Base-by-base conservation (phyloP, 2,329 filamentous ascomycete genomes). In the Epichloe amarillans region DNA sequence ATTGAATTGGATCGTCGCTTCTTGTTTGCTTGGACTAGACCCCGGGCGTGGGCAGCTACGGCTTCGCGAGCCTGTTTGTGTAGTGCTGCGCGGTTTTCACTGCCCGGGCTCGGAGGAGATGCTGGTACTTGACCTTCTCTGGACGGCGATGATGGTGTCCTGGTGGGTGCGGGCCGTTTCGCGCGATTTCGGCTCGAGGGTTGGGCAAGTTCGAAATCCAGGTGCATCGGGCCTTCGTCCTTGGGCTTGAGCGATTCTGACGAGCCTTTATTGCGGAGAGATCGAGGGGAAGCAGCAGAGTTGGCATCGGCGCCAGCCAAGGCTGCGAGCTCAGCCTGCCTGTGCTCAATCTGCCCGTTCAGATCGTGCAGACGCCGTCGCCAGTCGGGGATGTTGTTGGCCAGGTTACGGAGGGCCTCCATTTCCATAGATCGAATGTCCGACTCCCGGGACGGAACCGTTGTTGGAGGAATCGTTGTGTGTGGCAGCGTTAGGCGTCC, bases 361-460 rank as follows among this genome's bases (percentile, higher is more conserved):
- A 84, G 72, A 48, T 81, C 75, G 54, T 82, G 76, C 43, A 84
- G 71, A 21, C 76, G 73, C 52, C 68, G 68, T 38, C 77, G 67
- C 80, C 80, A 84, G 61, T 76, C 72, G 15, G 80, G 80, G 41
- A 82, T 71, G 53, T 80, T 77, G 55, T 63, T 69, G 50, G 70
- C 69, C 38, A 84, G 69, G 52, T 73, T 73, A 50, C 68, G 73
- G 50, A 84, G 65, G 30, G 79, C 74, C 53, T 83, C 80, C 66
- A 77, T 75, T 54, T 70, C 68, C 67, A 71, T 69, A 48, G 61
- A 59, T 58, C 57, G 54, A 50, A 56, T 56, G 54, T 64, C 63
- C 54, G 57, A 53, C 56, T 58, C 59, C 53, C 48, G 55, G 53
- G 58, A 51, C 52, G 56, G 51, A 51, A 60, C 59, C 61, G 63